A percentile compares a stretch with the other conserved stretches of the same genome.
These are phyloP conservation scores for Pneumocystis wakefieldiae DNA, from an alignment of 1,139 yeast species.

Conservation along the genomic window DNA sequence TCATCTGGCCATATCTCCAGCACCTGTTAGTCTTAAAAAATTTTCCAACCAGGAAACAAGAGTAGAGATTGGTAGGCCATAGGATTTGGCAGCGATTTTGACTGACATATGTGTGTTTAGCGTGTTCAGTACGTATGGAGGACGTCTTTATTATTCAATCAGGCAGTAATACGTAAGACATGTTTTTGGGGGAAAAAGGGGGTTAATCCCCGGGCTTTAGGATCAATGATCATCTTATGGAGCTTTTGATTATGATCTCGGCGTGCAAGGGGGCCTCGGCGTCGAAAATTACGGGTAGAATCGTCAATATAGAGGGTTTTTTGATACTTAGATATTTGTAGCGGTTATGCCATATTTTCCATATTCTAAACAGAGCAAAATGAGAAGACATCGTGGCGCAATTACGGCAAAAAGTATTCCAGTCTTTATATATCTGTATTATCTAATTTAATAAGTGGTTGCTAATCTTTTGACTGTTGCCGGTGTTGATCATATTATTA, in stretches of 20 bases:
- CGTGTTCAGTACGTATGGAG: constrained; percentile 59
- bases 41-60: constrained; percentile 96
- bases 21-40: constrained; percentile 78
- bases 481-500: constrained; percentile 96
- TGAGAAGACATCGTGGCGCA: constrained; percentile 98
- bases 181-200: not conserved
- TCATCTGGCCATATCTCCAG: constrained; percentile 85
- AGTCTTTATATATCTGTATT: not conserved
- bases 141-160: constrained; percentile 93
- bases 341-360: constrained; percentile 97
- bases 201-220: constrained; percentile 30
- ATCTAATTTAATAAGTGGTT: constrained; percentile 39
- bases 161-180: constrained; percentile 36
- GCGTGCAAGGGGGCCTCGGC: constrained; percentile 98
- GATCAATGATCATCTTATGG: constrained; percentile 94
- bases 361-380: constrained; percentile 89
- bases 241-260: constrained; percentile 73
- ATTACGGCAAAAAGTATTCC: constrained; percentile 64
- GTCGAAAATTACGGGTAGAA: constrained; percentile 53
- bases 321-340: not conserved
- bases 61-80: constrained; percentile 85
- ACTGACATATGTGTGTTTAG: not conserved
- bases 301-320: not conserved
- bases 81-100: constrained; percentile 21
- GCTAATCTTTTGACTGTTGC: constrained; percentile 93